These are phyloP conservation scores for Sesbania bispinosa DNA, from an alignment of 306 rosid genomes.

Conservation along the genomic window DNA sequence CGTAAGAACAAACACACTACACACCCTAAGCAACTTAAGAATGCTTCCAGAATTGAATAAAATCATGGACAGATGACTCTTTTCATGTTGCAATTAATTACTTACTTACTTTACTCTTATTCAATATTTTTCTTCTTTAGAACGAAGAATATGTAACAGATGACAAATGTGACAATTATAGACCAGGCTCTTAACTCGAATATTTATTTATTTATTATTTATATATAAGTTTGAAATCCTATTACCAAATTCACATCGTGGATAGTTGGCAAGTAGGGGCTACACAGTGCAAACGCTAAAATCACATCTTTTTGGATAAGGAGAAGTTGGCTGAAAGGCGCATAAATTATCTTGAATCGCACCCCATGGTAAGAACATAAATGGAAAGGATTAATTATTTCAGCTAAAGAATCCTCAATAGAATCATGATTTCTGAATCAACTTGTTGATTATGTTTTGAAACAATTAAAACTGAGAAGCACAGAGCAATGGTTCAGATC, in stretches of 20 bases:
- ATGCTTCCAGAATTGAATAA: neutral
- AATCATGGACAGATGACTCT: neutral
- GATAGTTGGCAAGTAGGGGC: neutral
- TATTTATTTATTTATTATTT: too few relatives aligned
- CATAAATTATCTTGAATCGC: slow-evolving; percentile 32
- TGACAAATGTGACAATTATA: neutral
- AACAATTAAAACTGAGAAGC: slow-evolving; percentile 12
- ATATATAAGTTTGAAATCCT: too few relatives aligned
- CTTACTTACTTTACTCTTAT: too few relatives aligned
- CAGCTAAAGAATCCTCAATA: slow-evolving; percentile 27
- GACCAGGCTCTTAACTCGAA: too few relatives aligned
- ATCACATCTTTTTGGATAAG: too few relatives aligned
- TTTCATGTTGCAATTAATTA: neutral
- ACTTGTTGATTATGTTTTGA: neutral
- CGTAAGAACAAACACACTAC: too few relatives aligned
- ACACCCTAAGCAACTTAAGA: too few relatives aligned
- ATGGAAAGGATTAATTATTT: slow-evolving; percentile 37
- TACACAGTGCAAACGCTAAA: neutral
- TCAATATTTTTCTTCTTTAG: too few relatives aligned
- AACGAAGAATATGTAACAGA: neutral
- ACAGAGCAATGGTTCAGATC: slow-evolving; percentile 16
- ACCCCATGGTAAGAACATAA: slow-evolving; percentile 8
- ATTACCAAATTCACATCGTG: too few relatives aligned
- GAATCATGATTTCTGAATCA: slow-evolving; percentile 6
- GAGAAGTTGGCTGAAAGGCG: slow-evolving; percentile 16